A percentile compares a stretch with the other conserved stretches of the same genome.
phyloP scores from a whole-genome alignment of 78 protist genomes.

The Tieghemostelium lacteum region DNA sequence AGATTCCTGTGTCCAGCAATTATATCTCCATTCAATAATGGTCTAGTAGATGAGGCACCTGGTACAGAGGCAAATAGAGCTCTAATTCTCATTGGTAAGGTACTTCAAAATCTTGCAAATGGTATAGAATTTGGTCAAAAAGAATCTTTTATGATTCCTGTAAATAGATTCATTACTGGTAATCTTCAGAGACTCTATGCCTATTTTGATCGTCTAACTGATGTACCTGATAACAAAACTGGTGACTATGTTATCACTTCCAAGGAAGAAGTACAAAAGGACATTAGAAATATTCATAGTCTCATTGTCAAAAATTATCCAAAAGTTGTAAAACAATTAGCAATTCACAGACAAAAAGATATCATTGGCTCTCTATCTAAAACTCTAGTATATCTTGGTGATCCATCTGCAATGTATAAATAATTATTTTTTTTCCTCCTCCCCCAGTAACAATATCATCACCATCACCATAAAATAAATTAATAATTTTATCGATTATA shows the following conservation, averaged over 20 bases:
- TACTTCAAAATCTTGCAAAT: conserved; percentile 89
- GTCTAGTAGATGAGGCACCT: conserved; percentile 78
- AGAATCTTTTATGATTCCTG: conserved; percentile 65
- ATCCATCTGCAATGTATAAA: conserved; percentile 26
- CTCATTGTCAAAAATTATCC: conserved; percentile 48
- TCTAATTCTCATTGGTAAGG: conserved; percentile 83
- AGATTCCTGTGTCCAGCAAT: conserved; percentile 91
- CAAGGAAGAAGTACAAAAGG: conserved; percentile 41
- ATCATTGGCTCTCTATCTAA: conserved; percentile 45
- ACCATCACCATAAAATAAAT: neutral
- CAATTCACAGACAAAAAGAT: conserved; percentile 61
- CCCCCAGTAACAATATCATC: neutral
- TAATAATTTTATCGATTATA: neutral
- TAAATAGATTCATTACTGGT: conserved; percentile 55
- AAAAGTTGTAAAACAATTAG: conserved; percentile 66
- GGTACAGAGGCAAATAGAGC: conserved; percentile 61
- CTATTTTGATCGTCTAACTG: conserved; percentile 40
- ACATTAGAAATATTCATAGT: conserved; percentile 47
- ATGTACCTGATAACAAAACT: conserved; percentile 13
- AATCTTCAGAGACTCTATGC: conserved; percentile 25
- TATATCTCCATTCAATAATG: conserved; percentile 79
- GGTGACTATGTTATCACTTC: neutral
- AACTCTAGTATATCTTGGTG: conserved; percentile 53
- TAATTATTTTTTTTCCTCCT: neutral
- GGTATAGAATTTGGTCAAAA: conserved; percentile 84